Evolutionary conservation across 768 basidiomycete genomes (phyloP), one percentile per base, ranked within the genome.

Genomic region (Mycena floridula): DNA sequence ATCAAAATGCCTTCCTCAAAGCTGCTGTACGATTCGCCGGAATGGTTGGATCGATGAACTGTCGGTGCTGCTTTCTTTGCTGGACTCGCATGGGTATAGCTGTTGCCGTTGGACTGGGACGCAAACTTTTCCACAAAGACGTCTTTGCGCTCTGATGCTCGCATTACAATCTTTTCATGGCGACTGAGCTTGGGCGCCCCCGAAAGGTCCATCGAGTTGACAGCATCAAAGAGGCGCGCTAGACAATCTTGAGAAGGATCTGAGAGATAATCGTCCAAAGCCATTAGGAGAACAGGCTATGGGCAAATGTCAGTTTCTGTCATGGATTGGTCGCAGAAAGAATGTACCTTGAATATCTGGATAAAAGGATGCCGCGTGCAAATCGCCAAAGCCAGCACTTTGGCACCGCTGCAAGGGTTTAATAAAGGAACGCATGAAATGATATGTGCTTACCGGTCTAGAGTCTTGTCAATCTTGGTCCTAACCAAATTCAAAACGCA

Each of bases 231-330:
- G 3, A 99, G 74, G 3, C 88, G 82, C 3, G 87, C 81, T 12
- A 99, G 81, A 54, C 91, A 89, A 52, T 90, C 89, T 58, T 94
- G 82, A 0, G 91, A 92, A 0, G 94, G 93, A 50, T 85, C 76
- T 21, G 77, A 69, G 62, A 94, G 92, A 66, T 97, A 99, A 63
- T 97, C 92, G 59, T 97, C 92, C 37, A 99, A 75, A 4, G 95
- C 94, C 57, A 98, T 83, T 2, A 96, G 70, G 8, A 99, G 80
- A 41, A 97, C 80, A 13, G 94, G 94, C 93, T 96, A 24, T 32
- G 44, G 23, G 30, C 32, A 35, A 32, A 7, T 32, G 30, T 32
- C 3, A 38, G 40, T 28, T 18, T 6, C n/a, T n/a, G n/a, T n/a
- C n/a, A 9, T 25, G 18, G 20, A 43, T 20, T 9, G 11, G 21